phyloP scores from a whole-genome alignment of 1,284 basidiomycete species.

The Phellopilus nigrolimitatus region DNA sequence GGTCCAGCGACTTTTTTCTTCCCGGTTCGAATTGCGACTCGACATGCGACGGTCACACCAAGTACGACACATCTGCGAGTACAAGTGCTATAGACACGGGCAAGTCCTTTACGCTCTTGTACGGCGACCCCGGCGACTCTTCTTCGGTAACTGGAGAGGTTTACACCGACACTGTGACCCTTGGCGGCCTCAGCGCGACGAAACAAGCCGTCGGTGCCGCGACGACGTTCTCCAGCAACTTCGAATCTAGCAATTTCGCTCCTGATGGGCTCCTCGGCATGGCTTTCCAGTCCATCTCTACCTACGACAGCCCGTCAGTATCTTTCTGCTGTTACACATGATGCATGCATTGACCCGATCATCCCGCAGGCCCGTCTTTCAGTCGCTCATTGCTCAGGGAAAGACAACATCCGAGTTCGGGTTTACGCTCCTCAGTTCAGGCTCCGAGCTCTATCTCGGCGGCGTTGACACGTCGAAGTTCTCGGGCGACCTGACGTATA shows the following conservation, averaged over 20 bases:
- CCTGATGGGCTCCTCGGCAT: slow-evolving; percentile 44
- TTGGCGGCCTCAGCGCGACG: slow-evolving; percentile 23
- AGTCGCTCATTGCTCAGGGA: slow-evolving; percentile 29
- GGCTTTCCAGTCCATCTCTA: slow-evolving; percentile 27
- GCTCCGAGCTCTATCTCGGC: slow-evolving; percentile 50
- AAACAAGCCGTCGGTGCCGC: slow-evolving; percentile 36
- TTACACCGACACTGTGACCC: slow-evolving; percentile 26
- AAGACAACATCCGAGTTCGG: slow-evolving; percentile 36
- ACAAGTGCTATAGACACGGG: slow-evolving; percentile 16
- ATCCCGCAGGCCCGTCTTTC: slow-evolving; percentile 26
- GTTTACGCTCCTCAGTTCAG: slow-evolving; percentile 44
- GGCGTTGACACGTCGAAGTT: slow-evolving; percentile 32
- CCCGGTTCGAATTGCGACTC: slow-evolving; percentile 20
- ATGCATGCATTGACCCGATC: neutral
- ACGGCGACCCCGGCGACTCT: slow-evolving; percentile 22
- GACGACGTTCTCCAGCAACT: slow-evolving; percentile 40
- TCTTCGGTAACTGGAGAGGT: slow-evolving; percentile 21
- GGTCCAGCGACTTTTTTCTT: slow-evolving; percentile 24
- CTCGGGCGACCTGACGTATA: slow-evolving; percentile 11
- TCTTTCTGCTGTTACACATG: neutral
- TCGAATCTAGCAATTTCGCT: slow-evolving; percentile 32
- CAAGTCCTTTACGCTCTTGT: slow-evolving; percentile 18
- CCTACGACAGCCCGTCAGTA: slow-evolving; percentile 19
- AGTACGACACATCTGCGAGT: slow-evolving; percentile 18
- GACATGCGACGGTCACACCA: slow-evolving; percentile 22